Evolutionary conservation across 768 basidiomycete species (phyloP), one percentile per base, ranked within the genome.

Genomic region (Trametes punicea): DNA sequence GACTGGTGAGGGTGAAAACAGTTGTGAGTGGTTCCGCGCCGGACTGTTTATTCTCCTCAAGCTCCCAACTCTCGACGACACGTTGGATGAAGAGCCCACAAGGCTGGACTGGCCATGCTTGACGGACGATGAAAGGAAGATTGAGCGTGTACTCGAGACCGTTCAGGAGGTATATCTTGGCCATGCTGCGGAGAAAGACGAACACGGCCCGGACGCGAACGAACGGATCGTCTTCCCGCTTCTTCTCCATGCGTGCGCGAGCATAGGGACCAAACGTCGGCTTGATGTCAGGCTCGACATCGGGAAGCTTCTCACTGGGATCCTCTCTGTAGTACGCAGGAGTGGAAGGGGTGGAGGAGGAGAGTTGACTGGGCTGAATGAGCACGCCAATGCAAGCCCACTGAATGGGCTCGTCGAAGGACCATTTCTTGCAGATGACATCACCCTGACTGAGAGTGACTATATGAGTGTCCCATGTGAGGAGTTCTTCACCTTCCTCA

Each of bases 81-180:
- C 91, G 77, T 63, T 93, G 88, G 39, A 93, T 81, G 73, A 93
- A 76, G 21, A 93, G 79, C 1, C 91, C 91, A 60, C 88, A 85
- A 1, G 91, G 91, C 55, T 75, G 77, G 20, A 90, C 72, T 4
- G 90, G 83, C 90, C 89, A 92, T 1, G 87, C 90, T 57, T 77
- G 81, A 33, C 85, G 78, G 3, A 90, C 87, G 55, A 90, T 80
- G 65, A 93, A 93, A 0, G 91, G 91, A 4, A 93, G 72, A 26
- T 87, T 81, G 66, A 91, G 86, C 1, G 87, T 88, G 64, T 85
- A 90, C 62, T 90, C 85, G 30, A 79, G 64, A 4, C 90, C 90
- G 58, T 87, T 86, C 61, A 77, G 73, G 52, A 89, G 71, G 64
- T 82, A 89, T 51, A 92, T 82, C 67, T 81, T 85, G 49, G 82